Evolutionary conservation across 345 rosid genomes (phyloP).

Genomic region (Lumnitzera littorea): DNA sequence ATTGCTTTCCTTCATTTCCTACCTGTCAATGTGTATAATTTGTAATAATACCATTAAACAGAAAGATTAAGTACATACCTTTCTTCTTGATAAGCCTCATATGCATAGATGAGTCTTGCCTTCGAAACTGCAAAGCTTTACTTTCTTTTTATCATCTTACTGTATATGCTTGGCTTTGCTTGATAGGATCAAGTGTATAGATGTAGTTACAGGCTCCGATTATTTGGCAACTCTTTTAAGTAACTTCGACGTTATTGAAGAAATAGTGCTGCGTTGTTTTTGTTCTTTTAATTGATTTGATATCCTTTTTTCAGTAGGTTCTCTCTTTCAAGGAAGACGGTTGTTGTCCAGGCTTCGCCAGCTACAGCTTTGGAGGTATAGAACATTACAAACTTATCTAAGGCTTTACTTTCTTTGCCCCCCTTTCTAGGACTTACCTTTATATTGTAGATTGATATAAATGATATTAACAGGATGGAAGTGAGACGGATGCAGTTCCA

Average conservation of each 20-base stretch:
- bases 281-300: slow-evolving; percentile 4
- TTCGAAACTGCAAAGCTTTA: too few relatives aligned
- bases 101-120: too few relatives aligned
- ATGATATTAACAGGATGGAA: slow-evolving; percentile 51
- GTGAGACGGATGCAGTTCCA: slow-evolving; percentile 59
- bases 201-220: too few relatives aligned
- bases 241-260: neutral
- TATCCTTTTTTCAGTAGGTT: slow-evolving; percentile 34
- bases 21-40: too few relatives aligned
- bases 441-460: slow-evolving; percentile 8
- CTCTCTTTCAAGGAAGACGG: slow-evolving; percentile 24
- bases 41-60: too few relatives aligned
- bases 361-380: slow-evolving; percentile 77
- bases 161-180: too few relatives aligned
- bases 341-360: slow-evolving; percentile 45
- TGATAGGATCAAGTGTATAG: too few relatives aligned
- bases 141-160: too few relatives aligned
- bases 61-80: too few relatives aligned
- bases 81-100: too few relatives aligned
- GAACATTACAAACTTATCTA: neutral
- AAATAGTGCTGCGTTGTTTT: slow-evolving; percentile 1
- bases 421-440: neutral
- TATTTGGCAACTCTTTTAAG: neutral
- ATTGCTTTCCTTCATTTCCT: too few relatives aligned
- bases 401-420: neutral